A percentile compares a stretch with the other conserved stretches of the same genome.
These are phyloP conservation scores for Tubosaeta brunneosetosa DNA, from an alignment of 768 basidiomycete species.

Conservation along the genomic window DNA sequence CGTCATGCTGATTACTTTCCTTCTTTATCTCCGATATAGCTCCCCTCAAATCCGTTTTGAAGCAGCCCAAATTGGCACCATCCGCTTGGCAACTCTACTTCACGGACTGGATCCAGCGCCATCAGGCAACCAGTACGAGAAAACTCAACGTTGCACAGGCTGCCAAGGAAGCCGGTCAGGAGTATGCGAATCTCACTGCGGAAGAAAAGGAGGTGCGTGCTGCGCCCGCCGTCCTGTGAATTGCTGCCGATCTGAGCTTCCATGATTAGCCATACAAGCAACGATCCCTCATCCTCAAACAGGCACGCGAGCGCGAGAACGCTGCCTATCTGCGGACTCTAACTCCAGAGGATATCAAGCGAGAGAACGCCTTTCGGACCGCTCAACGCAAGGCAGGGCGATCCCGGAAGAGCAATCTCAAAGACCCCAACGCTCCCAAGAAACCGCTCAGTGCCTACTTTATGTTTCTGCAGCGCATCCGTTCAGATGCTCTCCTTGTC, in stretches of 20 bases:
- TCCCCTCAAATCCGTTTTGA: slow-evolving; percentile 70
- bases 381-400: slow-evolving; percentile 92
- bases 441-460: slow-evolving; percentile 94
- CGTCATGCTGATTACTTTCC: slow-evolving; percentile 24
- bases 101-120: slow-evolving; percentile 89
- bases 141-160: slow-evolving; percentile 95
- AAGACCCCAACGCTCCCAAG: slow-evolving; percentile 95
- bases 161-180: slow-evolving; percentile 89
- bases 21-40: slow-evolving; percentile 39
- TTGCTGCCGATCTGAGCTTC: slow-evolving; percentile 15
- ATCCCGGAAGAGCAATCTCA: slow-evolving; percentile 89
- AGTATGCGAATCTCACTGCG: slow-evolving; percentile 71
- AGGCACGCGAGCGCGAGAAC: slow-evolving; percentile 76
- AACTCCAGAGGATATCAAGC: slow-evolving; percentile 91
- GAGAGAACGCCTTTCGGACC: slow-evolving; percentile 86
- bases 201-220: slow-evolving; percentile 79
- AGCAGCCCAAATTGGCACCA: slow-evolving; percentile 86
- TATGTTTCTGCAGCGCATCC: slow-evolving; percentile 89
- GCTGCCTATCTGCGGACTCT: slow-evolving; percentile 81
- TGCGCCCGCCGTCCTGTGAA: slow-evolving; percentile 24
- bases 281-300: slow-evolving; percentile 81
- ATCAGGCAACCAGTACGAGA: slow-evolving; percentile 71
- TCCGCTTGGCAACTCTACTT: slow-evolving; percentile 97
- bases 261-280: slow-evolving; percentile 71
- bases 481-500: slow-evolving; percentile 72